Base-by-base conservation (phyloP, 2,329 filamentous ascomycete species). In the Colletotrichum sp. region DNA sequence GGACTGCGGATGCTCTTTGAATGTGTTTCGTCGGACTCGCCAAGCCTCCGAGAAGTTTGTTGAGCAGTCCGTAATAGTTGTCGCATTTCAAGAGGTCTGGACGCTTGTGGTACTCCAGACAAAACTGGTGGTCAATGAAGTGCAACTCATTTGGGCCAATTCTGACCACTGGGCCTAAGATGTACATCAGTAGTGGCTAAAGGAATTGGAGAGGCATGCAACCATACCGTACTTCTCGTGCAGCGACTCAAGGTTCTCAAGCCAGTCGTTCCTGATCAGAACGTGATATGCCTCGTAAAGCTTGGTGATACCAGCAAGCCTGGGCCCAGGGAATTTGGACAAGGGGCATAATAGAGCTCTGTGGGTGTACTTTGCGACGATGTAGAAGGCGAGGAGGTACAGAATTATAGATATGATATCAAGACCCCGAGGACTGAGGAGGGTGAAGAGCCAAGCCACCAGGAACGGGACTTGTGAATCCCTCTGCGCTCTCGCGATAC, bases 141-240 rank as follows among this genome's bases (percentile, higher is more conserved):
- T 78, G 77, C 3, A 78, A 24, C 30, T 78, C 77, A 15, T 77
- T 78, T 5, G 77, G 77, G 5, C 77, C 77, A 6, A 78, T 78
- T 13, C 75, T 39, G 7, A 78, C 71, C 9, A 78, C 63, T 16
- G 76, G 76, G 5, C 76, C 76, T 78, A 26, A 1, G 8, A n/a
- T 13, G 6, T 36, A 13, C 30, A 21, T 60, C 15, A 67, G 61
- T 18, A 32, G 7, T 24, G 10, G n/a, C 4, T 34, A 18, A 2
- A 59, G 24, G 2, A 16, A 3, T 13, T 9, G 3, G 15, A 13
- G 13, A 39, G 24, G 12, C 34, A 7, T 36, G 18, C 64, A 34
- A 26, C 2, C 43, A 6, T 68, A 78, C 77, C 77, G 8, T 78
- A 66, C 59, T 39, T 24, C 4, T 65, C 59, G 52, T 78, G 77